Percentiles rank a stretch among this genome's conserved stretches.
Evolutionary conservation across 2,329 filamentous ascomycete species (phyloP).

Genomic region (Huntiella decipiens): DNA sequence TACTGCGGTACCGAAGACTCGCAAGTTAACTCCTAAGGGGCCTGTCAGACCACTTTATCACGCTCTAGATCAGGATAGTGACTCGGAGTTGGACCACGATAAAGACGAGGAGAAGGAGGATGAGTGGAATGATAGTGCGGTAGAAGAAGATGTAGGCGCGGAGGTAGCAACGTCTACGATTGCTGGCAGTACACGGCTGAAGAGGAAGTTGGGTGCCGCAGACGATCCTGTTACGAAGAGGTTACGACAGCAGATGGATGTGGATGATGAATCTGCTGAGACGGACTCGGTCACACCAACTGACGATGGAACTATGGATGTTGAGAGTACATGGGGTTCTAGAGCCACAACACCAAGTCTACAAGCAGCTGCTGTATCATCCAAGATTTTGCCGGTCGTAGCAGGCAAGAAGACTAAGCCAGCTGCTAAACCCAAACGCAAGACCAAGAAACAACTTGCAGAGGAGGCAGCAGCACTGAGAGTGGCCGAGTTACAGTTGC

Average conservation of each 20-base stretch:
- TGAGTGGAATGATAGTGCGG: conserved; percentile 26
- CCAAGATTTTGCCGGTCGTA: conserved; percentile 18
- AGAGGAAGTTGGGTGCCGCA: conserved; percentile 47
- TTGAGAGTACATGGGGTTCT: conserved; percentile 27
- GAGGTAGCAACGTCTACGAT: conserved; percentile 53
- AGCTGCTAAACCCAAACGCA: conserved; percentile 43
- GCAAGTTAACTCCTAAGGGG: conserved; percentile 37
- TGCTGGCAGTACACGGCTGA: conserved; percentile 30
- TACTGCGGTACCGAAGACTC: conserved; percentile 13
- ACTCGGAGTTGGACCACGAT: conserved; percentile 73
- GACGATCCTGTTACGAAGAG: conserved; percentile 46
- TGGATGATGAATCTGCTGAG: conserved; percentile 59
- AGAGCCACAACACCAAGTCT: conserved; percentile 29
- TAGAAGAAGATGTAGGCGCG: conserved; percentile 48
- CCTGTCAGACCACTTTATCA: conserved; percentile 68
- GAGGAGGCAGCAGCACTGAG: conserved; percentile 44
- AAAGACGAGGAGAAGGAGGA: conserved; percentile 41
- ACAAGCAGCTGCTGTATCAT: conserved; percentile 13
- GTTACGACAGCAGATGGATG: conserved; percentile 41
- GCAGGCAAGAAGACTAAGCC: conserved; percentile 32
- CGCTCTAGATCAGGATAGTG: conserved; percentile 27
- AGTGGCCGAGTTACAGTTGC: conserved; percentile 1
- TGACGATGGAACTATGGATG: conserved; percentile 19
- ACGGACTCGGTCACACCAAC: conserved; percentile 36
- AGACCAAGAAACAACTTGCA: conserved; percentile 57